phyloP scores from a whole-genome alignment of 2,329 filamentous ascomycete genomes.

The Cordyceps militaris region DNA sequence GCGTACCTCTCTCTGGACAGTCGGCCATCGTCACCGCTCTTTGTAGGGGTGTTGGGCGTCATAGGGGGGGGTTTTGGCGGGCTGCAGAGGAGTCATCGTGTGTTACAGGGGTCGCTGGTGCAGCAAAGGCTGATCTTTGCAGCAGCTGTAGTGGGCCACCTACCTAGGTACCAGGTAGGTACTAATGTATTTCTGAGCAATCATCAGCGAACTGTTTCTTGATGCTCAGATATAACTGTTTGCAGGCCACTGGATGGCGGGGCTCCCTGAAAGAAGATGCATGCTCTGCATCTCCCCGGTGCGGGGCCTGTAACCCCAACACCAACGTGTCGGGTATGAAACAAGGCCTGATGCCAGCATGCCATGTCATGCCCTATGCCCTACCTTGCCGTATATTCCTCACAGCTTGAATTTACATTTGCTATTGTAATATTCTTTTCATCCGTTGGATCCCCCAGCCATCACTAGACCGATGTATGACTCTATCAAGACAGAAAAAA shows the following conservation, averaged over 20 bases:
- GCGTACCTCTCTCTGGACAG: neutral
- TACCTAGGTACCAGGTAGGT: too few species aligned
- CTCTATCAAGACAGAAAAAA: neutral
- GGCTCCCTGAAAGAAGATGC: neutral
- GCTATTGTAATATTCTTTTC: neutral
- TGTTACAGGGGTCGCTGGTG: neutral
- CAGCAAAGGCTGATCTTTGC: neutral
- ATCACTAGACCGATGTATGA: neutral
- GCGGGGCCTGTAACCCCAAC: neutral
- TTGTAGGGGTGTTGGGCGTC: neutral
- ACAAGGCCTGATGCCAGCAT: neutral
- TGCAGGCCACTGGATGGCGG: neutral
- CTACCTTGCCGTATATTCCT: neutral
- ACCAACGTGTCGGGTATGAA: neutral
- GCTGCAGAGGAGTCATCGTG: neutral
- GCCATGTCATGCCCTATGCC: neutral
- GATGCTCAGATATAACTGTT: neutral
- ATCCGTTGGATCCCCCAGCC: neutral
- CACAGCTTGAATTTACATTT: neutral
- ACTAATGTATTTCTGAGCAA: neutral
- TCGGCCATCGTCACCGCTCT: constrained; percentile 1
- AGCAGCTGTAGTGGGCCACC: neutral
- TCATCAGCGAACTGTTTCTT: neutral
- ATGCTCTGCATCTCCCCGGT: neutral
- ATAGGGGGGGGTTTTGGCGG: neutral